These are phyloP conservation scores for Plasmodium relictum DNA, from an alignment of 169 alveolate genomes.

Conservation along the genomic window DNA sequence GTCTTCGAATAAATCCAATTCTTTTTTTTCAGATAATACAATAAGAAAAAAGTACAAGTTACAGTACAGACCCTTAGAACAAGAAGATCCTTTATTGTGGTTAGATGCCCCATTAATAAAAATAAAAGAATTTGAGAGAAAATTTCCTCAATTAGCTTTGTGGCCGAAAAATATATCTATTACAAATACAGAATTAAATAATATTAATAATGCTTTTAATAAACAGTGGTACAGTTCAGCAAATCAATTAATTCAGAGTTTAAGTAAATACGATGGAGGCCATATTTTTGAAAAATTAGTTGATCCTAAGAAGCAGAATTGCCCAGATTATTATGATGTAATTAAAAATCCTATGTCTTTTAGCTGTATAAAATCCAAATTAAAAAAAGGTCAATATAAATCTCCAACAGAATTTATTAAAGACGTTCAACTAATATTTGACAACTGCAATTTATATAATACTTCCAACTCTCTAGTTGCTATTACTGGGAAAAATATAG, in stretches of 20 bases:
- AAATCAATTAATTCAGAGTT: conserved; percentile 80
- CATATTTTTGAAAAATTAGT: conserved; percentile 93
- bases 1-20: too few relatives aligned
- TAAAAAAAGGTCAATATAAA: conserved; percentile 84
- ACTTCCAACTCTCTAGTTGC: conserved; percentile 90
- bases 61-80: conserved; percentile 86
- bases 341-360: conserved; percentile 92
- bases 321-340: conserved; percentile 93
- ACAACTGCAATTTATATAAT: conserved; percentile 89
- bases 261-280: conserved; percentile 91
- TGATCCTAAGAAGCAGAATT: conserved; percentile 91
- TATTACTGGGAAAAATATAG: conserved; percentile 88
- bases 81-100: conserved; percentile 88
- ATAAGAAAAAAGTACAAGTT: conserved; percentile 82
- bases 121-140: conserved; percentile 87
- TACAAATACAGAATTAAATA: conserved; percentile 80
- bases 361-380: conserved; percentile 87
- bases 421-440: conserved; percentile 90
- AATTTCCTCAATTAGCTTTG: conserved; percentile 89
- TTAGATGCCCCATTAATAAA: conserved; percentile 89
- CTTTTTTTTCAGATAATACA: conserved; percentile 5
- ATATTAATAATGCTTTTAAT: conserved; percentile 81
- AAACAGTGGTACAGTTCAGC: conserved; percentile 89
- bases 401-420: conserved; percentile 87
- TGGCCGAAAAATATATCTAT: conserved; percentile 86